Base-by-base conservation (phyloP, 495 filamentous ascomycete species). In the Tuber microsphaerosporum region DNA sequence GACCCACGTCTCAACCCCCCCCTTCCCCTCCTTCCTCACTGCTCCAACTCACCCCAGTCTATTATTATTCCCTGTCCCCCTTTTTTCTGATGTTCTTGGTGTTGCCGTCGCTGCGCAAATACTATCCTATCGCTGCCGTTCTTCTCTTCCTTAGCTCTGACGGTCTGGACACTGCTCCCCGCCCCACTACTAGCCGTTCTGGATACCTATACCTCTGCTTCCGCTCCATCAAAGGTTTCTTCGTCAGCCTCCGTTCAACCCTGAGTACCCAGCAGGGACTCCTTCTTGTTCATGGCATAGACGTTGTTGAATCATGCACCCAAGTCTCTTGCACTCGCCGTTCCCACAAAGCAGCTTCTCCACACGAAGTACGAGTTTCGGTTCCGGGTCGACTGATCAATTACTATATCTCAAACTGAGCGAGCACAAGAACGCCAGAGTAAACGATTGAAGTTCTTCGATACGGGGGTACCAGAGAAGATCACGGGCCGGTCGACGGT, bases 251-350 rank as follows among this genome's bases (percentile, higher is more conserved):
- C 45, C 77, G 74, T 73, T 71, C 76, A 79, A 71, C 73, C 61
- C 77, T 79, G 77, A 44, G 77, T 79, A 79, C 76, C 77, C 73
- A 75, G 42, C 77, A 75, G 72, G 69, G 76, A 72, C 77, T 71
- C 73, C 74, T 79, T 79, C 72, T 79, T 71, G 77, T 79, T 79
- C 77, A 79, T 79, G 77, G 77, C 77, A 79, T 79, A 79, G 76
- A 78, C 73, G 77, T 79, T 68, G 76, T 79, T 81, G 79, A 81
- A 81, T 81, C 80, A 81, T 81, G 80, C 80, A 81, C 79, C 75
- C 77, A 78, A 77, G 79, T 81, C 75, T 81, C 79, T 78, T 81
- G 79, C 80, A 81, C 79, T 81, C 79, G 79, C 75, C 79, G 79
- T 80, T 81, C 79, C 75, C 78, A 77, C 72, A 81, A 71, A 77